phyloP scores from a whole-genome alignment of 495 filamentous ascomycete genomes.

The Diplogelasinospora grovesii region DNA sequence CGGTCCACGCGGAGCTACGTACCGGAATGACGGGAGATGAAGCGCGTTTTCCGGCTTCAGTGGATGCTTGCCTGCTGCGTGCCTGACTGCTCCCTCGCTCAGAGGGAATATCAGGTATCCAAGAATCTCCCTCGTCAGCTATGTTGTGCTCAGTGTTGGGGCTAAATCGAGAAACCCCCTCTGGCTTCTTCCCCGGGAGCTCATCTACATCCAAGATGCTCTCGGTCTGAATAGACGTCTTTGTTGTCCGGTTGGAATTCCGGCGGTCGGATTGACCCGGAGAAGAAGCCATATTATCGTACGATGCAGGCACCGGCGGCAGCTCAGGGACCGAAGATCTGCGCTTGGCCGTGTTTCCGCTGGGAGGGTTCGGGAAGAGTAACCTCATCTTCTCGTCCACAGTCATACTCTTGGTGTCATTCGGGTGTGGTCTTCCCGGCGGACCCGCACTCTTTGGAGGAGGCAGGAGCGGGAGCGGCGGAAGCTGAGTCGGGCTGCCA shows the following conservation, averaged over 20 bases:
- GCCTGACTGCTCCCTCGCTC: constrained; percentile 9
- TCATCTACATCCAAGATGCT: constrained; percentile 37
- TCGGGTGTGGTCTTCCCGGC: constrained; percentile 28
- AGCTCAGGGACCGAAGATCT: constrained; percentile 39
- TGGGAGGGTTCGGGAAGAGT: constrained; percentile 39
- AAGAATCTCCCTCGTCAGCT: constrained; percentile 30
- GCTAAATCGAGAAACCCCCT: constrained; percentile 12
- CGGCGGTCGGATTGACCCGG: constrained; percentile 10
- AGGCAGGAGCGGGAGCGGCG: constrained; percentile 39
- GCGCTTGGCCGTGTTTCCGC: constrained; percentile 22
- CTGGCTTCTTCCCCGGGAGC: constrained; percentile 16
- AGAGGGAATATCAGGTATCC: constrained; percentile 32
- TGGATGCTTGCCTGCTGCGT: constrained; percentile 2
- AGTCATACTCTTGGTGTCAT: constrained; percentile 49
- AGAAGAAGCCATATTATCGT: constrained; percentile 13
- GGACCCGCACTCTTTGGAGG: constrained; percentile 34
- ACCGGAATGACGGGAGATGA: constrained; percentile 31
- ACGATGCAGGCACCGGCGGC: constrained; percentile 30
- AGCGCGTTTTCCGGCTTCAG: constrained; percentile 27
- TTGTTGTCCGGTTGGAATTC: constrained; percentile 26
- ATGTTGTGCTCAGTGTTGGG: constrained; percentile 22
- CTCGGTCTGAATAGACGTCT: constrained; percentile 27
- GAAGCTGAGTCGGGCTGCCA: constrained; percentile 43
- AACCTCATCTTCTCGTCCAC: constrained; percentile 45
- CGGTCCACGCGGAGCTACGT: constrained; percentile 26